These are phyloP conservation scores for Cercospora nicotianae DNA, from an alignment of 2,329 filamentous ascomycete species.

Conservation along the genomic window DNA sequence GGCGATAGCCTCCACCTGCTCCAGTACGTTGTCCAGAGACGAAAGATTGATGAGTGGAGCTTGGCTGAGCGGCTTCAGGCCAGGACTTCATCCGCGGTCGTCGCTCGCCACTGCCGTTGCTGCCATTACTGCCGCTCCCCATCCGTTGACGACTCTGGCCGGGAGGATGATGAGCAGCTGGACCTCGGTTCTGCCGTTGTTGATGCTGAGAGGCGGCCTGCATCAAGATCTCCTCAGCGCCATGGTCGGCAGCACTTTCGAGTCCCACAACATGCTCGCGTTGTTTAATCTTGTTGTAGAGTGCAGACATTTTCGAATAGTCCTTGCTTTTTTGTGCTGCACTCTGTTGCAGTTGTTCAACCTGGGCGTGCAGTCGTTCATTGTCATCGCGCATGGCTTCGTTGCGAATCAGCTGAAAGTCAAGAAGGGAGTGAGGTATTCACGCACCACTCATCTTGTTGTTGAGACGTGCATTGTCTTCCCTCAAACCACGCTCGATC, in stretches of 20 bases:
- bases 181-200: background rate
- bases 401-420: background rate
- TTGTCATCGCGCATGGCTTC: constrained; percentile 19
- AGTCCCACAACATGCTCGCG: constrained; percentile 57
- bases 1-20: background rate
- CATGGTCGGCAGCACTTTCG: constrained; percentile 56
- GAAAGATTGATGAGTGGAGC: constrained; percentile 1
- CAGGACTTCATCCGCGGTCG: constrained; percentile 15
- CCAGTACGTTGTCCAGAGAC: background rate
- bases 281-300: constrained; percentile 57
- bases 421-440: background rate
- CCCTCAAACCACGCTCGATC: constrained; percentile 70
- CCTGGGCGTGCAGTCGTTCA: constrained; percentile 7
- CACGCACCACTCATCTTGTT: background rate
- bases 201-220: constrained; percentile 14
- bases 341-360: constrained; percentile 11
- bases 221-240: constrained; percentile 50
- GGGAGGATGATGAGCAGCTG: background rate
- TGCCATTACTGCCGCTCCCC: constrained; percentile 13
- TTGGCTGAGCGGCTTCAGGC: constrained; percentile 10
- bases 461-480: constrained; percentile 62
- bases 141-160: constrained; percentile 8
- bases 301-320: constrained; percentile 1
- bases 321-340: constrained; percentile 20
- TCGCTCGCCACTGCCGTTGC: constrained; percentile 10